phyloP scores from a whole-genome alignment of 768 basidiomycete species.

The Russula sp. region DNA sequence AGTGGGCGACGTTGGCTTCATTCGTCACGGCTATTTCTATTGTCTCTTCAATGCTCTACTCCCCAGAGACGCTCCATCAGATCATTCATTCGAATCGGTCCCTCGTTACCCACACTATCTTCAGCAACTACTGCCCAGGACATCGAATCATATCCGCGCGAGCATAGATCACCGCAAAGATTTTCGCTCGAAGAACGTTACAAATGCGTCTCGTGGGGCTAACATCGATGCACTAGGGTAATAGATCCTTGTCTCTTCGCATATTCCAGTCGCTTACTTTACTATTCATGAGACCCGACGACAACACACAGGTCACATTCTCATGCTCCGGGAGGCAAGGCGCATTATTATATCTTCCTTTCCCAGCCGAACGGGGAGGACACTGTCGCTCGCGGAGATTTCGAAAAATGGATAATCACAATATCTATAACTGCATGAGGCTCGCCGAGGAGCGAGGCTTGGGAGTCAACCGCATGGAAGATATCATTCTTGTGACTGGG shows the following conservation, averaged over 20 bases:
- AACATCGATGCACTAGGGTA: neutral
- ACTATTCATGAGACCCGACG: neutral
- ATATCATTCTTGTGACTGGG: conserved; percentile 1
- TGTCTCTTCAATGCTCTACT: neutral
- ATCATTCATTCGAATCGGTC: too few species aligned
- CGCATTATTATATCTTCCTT: neutral
- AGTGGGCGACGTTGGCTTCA: conserved; percentile 6
- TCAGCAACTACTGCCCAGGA: neutral
- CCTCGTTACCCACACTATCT: neutral
- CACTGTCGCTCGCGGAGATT: neutral
- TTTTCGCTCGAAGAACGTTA: neutral
- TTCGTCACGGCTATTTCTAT: neutral
- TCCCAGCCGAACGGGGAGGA: neutral
- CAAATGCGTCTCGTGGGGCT: neutral
- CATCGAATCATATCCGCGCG: neutral
- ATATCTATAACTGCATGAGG: neutral
- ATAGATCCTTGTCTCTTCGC: too few species aligned
- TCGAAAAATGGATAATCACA: neutral
- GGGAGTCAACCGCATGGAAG: conserved; percentile 4
- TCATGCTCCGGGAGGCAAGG: neutral
- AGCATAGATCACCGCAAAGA: conserved; percentile 2
- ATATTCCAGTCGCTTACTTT: neutral
- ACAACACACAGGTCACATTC: neutral
- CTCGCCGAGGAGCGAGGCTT: neutral
- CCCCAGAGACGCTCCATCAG: neutral